These are phyloP conservation scores for Neobulgaria alba DNA, from an alignment of 2,329 filamentous ascomycete genomes.

Conservation along the genomic window DNA sequence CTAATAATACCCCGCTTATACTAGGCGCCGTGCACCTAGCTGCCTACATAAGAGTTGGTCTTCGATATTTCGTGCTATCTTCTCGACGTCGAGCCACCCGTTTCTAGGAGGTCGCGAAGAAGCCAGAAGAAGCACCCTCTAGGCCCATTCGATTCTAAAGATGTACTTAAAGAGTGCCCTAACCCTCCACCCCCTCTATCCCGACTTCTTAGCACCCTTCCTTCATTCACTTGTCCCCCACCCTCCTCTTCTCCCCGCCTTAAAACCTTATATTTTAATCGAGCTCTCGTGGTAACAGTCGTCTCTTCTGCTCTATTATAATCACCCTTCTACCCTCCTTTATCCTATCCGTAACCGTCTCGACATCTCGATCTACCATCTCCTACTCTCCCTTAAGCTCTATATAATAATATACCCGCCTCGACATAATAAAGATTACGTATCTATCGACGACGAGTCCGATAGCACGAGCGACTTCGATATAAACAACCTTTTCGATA, in stretches of 20 bases:
- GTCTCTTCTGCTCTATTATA: background rate
- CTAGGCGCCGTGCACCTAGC: background rate
- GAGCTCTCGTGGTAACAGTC: background rate
- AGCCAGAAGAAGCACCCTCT: constrained; percentile 6
- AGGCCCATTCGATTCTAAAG: constrained; percentile 3
- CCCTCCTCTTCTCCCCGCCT: constrained; percentile 2
- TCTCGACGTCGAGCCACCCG: background rate
- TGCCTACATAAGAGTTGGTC: background rate
- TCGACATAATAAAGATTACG: too few relatives aligned
- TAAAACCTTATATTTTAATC: background rate
- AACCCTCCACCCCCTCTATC: constrained; percentile 2
- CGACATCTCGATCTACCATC: too few relatives aligned
- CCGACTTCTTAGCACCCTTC: background rate
- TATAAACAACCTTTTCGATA: too few relatives aligned
- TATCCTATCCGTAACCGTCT: too few relatives aligned
- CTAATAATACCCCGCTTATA: background rate
- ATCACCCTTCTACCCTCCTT: background rate
- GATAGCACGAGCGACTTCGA: too few relatives aligned
- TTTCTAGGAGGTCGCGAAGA: constrained; percentile 5
- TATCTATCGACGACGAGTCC: too few relatives aligned
- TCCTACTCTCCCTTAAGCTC: too few relatives aligned
- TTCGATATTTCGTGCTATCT: background rate
- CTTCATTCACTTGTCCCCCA: constrained; percentile 2
- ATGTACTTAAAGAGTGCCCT: constrained; percentile 4
- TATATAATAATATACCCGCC: too few relatives aligned